phyloP scores from a whole-genome alignment of 129 eudicot genomes.

The Heracleum sosnowskyi region DNA sequence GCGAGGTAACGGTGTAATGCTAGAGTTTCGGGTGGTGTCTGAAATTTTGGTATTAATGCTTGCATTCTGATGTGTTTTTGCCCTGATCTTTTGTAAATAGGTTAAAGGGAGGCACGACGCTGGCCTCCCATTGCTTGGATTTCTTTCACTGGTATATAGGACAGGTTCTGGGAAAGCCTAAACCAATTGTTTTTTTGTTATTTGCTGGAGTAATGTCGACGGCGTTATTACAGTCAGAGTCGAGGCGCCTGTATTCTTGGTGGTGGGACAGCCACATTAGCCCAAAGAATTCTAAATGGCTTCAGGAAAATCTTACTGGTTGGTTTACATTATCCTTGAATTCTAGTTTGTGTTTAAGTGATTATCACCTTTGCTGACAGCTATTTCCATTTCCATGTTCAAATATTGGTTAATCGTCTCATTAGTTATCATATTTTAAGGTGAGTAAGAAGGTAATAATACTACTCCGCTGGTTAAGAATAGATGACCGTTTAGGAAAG shows the following conservation, averaged over 20 bases:
- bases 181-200: constrained; percentile 29
- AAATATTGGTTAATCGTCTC: not conserved
- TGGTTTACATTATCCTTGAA: constrained; percentile 1
- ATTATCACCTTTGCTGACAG: not conserved
- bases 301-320: constrained; percentile 96
- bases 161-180: constrained; percentile 30
- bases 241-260: constrained; percentile 92
- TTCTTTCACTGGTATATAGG: constrained; percentile 18
- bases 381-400: not conserved
- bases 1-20: constrained; percentile 7
- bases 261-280: constrained; percentile 99
- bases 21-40: not conserved
- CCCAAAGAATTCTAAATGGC: constrained; percentile 99
- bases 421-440: not conserved
- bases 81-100: not conserved
- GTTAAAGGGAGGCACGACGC: constrained; percentile 4
- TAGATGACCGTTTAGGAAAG: not conserved
- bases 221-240: constrained; percentile 40
- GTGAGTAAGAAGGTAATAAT: not conserved
- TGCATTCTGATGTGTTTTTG: constrained; percentile 5
- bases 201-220: constrained; percentile 52
- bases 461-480: not conserved
- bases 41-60: not conserved
- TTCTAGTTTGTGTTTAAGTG: not conserved
- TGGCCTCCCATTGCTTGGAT: constrained; percentile 11